Percentiles rank a stretch among this genome's conserved stretches.
These are phyloP conservation scores for Calycina marina DNA, from an alignment of 2,329 filamentous ascomycete genomes.

Conservation along the genomic window DNA sequence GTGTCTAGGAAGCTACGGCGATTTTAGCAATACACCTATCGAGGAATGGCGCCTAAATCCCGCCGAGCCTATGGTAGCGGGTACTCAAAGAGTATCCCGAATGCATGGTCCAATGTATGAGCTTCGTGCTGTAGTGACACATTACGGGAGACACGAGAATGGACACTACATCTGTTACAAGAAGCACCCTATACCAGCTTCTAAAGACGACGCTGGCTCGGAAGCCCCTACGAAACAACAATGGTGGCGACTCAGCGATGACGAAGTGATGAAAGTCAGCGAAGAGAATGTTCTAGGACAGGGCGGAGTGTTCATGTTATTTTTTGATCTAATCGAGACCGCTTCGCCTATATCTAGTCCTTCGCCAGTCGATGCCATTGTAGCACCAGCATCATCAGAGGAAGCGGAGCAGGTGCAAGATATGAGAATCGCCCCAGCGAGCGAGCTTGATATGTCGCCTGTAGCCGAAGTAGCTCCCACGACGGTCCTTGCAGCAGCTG, in stretches of 20 bases:
- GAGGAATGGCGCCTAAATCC: constrained; percentile 63
- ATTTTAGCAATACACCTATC: constrained; percentile 20
- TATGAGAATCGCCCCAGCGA: too few species aligned
- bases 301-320: constrained; percentile 86
- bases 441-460: too few species aligned
- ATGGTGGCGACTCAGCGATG: constrained; percentile 90
- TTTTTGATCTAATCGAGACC: constrained; percentile 66
- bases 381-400: constrained; percentile 1
- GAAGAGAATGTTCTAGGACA: constrained; percentile 62
- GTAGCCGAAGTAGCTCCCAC: too few species aligned
- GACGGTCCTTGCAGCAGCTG: too few species aligned
- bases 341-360: neutral
- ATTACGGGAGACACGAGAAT: constrained; percentile 83
- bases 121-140: constrained; percentile 71
- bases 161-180: constrained; percentile 92
- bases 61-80: constrained; percentile 57
- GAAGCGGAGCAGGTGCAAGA: too few species aligned
- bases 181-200: constrained; percentile 36
- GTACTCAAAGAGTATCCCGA: constrained; percentile 33
- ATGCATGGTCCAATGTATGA: constrained; percentile 52
- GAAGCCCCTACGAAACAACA: constrained; percentile 24
- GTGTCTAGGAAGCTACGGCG: constrained; percentile 52
- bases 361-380: too few species aligned
- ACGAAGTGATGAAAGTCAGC: constrained; percentile 60
- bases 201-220: constrained; percentile 16